phyloP scores from a whole-genome alignment of 768 basidiomycete species.

The Pleurotus cornucopiae region DNA sequence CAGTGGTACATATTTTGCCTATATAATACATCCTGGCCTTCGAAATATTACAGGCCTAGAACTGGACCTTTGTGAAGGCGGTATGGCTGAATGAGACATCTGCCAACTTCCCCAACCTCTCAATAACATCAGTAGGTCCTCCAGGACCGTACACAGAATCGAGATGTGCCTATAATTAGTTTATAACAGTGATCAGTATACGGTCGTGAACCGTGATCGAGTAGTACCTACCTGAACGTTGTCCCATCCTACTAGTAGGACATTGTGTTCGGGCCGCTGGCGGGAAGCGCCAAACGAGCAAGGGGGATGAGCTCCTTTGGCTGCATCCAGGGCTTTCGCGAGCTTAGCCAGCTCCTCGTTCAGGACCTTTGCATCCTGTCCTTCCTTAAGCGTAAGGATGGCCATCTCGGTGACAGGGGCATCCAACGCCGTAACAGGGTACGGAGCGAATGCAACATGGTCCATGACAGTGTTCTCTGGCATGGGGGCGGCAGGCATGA shows the following conservation, averaged over 20 bases:
- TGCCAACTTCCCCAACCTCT: neutral
- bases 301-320: neutral
- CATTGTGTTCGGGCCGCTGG: neutral
- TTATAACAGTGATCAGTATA: too few species aligned
- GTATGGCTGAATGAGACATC: neutral
- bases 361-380: neutral
- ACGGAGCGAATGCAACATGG: neutral
- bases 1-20: too few species aligned
- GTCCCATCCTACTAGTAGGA: neutral
- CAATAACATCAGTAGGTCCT: neutral
- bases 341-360: neutral
- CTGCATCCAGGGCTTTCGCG: neutral
- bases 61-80: neutral
- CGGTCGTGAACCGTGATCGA: too few species aligned
- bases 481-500: neutral
- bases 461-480: neutral
- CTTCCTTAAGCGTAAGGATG: neutral
- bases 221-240: neutral
- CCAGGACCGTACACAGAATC: neutral
- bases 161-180: neutral
- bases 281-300: neutral
- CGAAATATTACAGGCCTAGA: too few species aligned
- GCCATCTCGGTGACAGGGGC: neutral
- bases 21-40: too few species aligned
- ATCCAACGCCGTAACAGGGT: neutral